Percentiles rank a stretch among this genome's conserved stretches.
Evolutionary conservation across 495 filamentous ascomycete genomes (phyloP).

Genomic region (Melanomma pulvis-pyrius): DNA sequence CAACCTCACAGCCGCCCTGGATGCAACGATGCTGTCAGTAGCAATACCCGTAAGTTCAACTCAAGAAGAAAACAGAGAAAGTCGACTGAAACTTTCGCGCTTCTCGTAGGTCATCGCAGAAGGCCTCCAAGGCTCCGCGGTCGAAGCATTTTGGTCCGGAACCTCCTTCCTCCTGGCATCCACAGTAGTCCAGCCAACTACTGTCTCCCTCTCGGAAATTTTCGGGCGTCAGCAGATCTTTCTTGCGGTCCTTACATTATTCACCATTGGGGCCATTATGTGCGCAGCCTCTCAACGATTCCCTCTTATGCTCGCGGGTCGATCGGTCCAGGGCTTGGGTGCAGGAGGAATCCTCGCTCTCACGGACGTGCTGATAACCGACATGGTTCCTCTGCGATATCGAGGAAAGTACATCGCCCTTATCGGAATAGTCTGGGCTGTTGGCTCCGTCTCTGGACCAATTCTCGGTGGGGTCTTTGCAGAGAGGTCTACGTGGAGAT

Average conservation of each 20-base stretch:
- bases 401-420: conserved; percentile 51
- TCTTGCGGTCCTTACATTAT: conserved; percentile 53
- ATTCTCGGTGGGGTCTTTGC: conserved; percentile 9
- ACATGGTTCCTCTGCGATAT: conserved; percentile 57
- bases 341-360: conserved; percentile 66
- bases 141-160: conserved; percentile 62
- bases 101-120: conserved; percentile 50
- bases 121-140: conserved; percentile 52
- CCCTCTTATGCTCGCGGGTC: conserved; percentile 61
- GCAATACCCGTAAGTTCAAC: conserved; percentile 5
- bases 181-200: conserved; percentile 42
- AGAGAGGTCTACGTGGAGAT: conserved; percentile 54
- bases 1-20: neutral
- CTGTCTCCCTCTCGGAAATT: conserved; percentile 51
- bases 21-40: neutral
- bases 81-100: too few relatives aligned
- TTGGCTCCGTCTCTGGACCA: conserved; percentile 58
- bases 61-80: neutral
- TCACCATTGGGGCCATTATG: conserved; percentile 61
- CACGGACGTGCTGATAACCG: conserved; percentile 64
- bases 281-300: conserved; percentile 61
- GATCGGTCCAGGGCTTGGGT: conserved; percentile 70
- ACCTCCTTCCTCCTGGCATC: conserved; percentile 56
- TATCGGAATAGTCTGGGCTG: conserved; percentile 45
- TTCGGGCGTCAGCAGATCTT: conserved; percentile 51